A percentile compares a stretch with the other conserved stretches of the same genome.
These are phyloP conservation scores for Penicillium aurantiogriseum DNA, from an alignment of 2,329 filamentous ascomycete species.

Conservation along the genomic window DNA sequence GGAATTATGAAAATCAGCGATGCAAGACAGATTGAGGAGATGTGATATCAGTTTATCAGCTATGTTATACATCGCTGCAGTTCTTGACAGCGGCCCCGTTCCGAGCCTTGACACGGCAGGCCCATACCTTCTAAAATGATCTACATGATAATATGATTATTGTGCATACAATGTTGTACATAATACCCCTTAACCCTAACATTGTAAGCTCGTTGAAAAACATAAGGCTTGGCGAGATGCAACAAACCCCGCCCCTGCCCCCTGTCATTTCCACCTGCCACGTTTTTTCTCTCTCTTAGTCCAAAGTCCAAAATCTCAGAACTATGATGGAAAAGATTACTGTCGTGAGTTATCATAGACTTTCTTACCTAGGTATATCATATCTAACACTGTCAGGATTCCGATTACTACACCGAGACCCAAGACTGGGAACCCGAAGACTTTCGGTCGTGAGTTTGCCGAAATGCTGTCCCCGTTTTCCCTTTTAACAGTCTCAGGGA, in stretches of 20 bases:
- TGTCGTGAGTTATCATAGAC: background rate
- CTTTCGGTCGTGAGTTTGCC: constrained; percentile 15
- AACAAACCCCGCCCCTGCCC: background rate
- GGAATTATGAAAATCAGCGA: background rate
- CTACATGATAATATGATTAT: background rate
- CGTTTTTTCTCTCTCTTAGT: background rate
- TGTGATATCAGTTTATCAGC: background rate
- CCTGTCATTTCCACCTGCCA: background rate
- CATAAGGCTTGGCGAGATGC: background rate
- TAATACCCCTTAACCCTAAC: background rate
- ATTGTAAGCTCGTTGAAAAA: background rate
- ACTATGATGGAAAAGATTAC: background rate
- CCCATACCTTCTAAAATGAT: background rate
- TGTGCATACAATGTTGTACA: too few species aligned
- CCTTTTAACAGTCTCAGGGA: constrained; percentile 7
- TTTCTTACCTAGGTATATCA: background rate
- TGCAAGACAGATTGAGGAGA: background rate
- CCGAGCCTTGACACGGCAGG: background rate
- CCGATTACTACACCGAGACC: constrained; percentile 7
- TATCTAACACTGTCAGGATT: constrained; percentile 5
- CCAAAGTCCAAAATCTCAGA: background rate
- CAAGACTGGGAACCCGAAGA: constrained; percentile 7
- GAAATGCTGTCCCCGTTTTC: background rate
- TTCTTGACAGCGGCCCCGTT: background rate
- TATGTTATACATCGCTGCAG: too few species aligned